A percentile compares a stretch with the other conserved stretches of the same genome.
These are phyloP conservation scores for Cordyceps farinosa DNA, from an alignment of 2,329 filamentous ascomycete species.

Conservation along the genomic window DNA sequence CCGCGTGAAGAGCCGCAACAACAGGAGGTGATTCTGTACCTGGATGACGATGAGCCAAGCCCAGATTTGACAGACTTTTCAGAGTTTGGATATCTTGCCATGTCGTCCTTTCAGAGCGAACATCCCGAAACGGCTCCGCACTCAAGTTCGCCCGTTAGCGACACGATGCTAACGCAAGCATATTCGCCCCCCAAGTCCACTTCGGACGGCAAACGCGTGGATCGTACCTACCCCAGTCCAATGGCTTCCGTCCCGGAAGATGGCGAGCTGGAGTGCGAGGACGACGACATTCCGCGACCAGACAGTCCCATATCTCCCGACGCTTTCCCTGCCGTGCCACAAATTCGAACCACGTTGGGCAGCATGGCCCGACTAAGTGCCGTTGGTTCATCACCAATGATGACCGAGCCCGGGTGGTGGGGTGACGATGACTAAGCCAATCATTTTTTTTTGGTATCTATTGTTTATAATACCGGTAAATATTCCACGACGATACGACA, in stretches of 20 bases:
- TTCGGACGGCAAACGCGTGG: slow-evolving; percentile 1
- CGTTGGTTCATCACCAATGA: slow-evolving; percentile 30
- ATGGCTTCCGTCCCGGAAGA: slow-evolving; percentile 20
- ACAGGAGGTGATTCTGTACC: slow-evolving; percentile 25
- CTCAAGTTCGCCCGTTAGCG: background rate
- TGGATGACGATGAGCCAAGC: slow-evolving; percentile 33
- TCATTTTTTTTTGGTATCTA: background rate
- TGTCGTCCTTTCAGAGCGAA: background rate
- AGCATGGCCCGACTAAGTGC: slow-evolving; percentile 43
- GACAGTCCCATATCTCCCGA: slow-evolving; percentile 40
- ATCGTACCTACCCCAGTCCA: background rate
- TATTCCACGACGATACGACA: slow-evolving; percentile 17
- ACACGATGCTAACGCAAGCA: background rate
- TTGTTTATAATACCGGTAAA: background rate
- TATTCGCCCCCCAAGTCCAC: background rate
- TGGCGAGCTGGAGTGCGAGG: slow-evolving; percentile 22
- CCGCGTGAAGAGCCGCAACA: slow-evolving; percentile 19
- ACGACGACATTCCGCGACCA: slow-evolving; percentile 35
- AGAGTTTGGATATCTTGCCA: slow-evolving; percentile 25
- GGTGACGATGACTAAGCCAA: slow-evolving; percentile 37
- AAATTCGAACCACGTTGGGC: slow-evolving; percentile 26
- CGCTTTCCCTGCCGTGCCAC: slow-evolving; percentile 27
- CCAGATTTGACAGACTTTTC: slow-evolving; percentile 39
- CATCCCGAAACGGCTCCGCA: background rate
- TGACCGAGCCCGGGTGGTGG: slow-evolving; percentile 35